Conservation (phyloP, 805 yeast species). For the Zygosaccharomyces kombuchaensis region DNA sequence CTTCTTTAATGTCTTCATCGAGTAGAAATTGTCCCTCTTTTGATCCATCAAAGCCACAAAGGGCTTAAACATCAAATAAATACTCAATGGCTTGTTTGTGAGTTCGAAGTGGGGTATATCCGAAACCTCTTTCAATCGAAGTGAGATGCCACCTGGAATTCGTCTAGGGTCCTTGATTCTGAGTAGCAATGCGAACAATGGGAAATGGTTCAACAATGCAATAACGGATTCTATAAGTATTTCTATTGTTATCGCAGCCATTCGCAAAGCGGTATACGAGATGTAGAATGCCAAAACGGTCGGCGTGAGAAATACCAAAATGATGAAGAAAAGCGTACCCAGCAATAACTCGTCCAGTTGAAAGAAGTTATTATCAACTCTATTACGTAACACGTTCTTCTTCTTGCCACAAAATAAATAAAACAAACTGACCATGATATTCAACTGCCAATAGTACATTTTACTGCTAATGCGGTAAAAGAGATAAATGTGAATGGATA, state of each 20-base stretch:
- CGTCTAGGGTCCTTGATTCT: conserved; percentile 74
- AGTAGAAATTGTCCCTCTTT: conserved; percentile 41
- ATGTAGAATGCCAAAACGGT: conserved; percentile 82
- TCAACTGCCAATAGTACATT: conserved; percentile 70
- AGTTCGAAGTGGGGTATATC: conserved; percentile 29
- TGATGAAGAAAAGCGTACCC: conserved; percentile 85
- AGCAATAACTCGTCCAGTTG: conserved; percentile 80
- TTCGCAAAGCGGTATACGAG: conserved; percentile 59
- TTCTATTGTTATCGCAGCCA: conserved; percentile 45
- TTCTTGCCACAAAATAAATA: conserved; percentile 87
- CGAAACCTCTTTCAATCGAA: conserved; percentile 19
- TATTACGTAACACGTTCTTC: conserved; percentile 72
- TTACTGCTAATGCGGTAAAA: conserved; percentile 78
- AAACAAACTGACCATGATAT: conserved; percentile 65
- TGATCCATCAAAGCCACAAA: conserved; percentile 40
- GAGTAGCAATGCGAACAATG: conserved; percentile 75
- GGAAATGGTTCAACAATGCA: conserved; percentile 74
- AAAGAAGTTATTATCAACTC: conserved; percentile 82
- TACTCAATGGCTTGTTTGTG: conserved; percentile 43
- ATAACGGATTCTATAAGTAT: conserved; percentile 55
- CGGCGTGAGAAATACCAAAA: conserved; percentile 73
- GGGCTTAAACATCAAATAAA: conserved; percentile 45
- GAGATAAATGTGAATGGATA: conserved; percentile 68
- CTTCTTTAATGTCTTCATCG: conserved; percentile 38
- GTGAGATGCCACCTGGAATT: conserved; percentile 55